Evolutionary conservation across 495 filamentous ascomycete species (phyloP), one percentile per base, ranked within the genome.

Genomic region (Tuber umbilicatum): DNA sequence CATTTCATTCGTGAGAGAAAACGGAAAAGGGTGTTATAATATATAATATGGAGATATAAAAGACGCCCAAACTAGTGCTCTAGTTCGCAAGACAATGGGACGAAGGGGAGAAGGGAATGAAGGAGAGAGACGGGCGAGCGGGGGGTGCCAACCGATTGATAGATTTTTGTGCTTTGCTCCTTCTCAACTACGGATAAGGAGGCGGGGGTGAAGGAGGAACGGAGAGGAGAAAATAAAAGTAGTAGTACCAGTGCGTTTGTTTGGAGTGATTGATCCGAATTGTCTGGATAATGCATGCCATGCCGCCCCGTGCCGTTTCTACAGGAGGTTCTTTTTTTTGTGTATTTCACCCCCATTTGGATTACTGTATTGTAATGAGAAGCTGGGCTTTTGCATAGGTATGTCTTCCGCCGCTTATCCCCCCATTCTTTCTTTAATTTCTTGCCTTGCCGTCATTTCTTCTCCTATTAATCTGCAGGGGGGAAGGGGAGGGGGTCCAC

Each of bases 351-450:
- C n/a, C 31, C 55, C n/a, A 16, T 64, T 64, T 31, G 55, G 12
- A 64, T 14, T 64, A 14, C 55, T 64, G 27, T 31, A 64, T 27
- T 64, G 55, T 31, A 31, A 10, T 31, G 68, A 71, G 69, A 78
- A 74, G 47, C 38, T 71, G 77, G 77, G 35, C 73, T 78, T 73
- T 72, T 74, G 72, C 77, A 72, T 74, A 39, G 72, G 55, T 79
- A 75, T 79, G 74, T 73, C 74, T 72, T 50, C 70, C 41, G 42
- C 16, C 12, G 68, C 38, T 70, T 70, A 5, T 68, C 71, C 77
- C 50, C 69, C 27, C 27, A 27, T 43, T 70, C 69, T 50, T 41
- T 73, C 55, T 71, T 73, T 67, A 45, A 72, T 69, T 67, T 35
- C 69, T 41, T 71, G 31, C 55, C 68, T 45, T 7, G 14, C 21